Base-by-base conservation (phyloP, 140 eudicot species). In the Senecio squalidus region DNA sequence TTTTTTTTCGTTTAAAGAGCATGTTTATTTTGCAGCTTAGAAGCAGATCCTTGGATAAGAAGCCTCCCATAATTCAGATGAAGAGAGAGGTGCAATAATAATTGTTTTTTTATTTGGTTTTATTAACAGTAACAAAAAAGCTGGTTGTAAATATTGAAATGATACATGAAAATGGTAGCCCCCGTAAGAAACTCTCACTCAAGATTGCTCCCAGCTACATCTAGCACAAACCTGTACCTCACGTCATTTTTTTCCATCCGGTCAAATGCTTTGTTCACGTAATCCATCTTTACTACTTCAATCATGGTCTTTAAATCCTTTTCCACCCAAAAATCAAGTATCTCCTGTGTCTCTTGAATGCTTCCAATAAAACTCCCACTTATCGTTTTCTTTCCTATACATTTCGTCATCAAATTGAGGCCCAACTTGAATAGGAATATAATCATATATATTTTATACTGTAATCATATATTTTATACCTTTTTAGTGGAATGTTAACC, bases 281-380 rank as follows among this genome's bases (percentile, higher is more conserved):
- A 77, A 6, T 80, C 82, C 78, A 76, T 76, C 65, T 80, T 74
- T 53, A 77, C 82, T 23, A 80, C 69, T 40, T 84, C 93, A 17
- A 84, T 65, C 80, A 63, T 67, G 0, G 76, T 66, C 50, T 64
- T 66, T 68, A 84, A 34, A 14, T 70, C 78, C 66, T 84, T 84
- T 33, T 77, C 82, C 8, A 46, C 82, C 77, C 83, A 80, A 44
- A 80, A 76, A 1, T 68, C 72, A 15, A 84, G 63, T 55, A 84
- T 40, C 40, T 80, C 93, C 34, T 80, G 70, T 27, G 70, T 74
- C 58, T 80, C 87, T 50, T 43, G 45, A 69, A 71, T 64, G 76
- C 78, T 80, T 44, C 87, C 93, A 27, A 77, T 64, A 53, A 80
- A 77, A 51, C 88, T 84, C 22, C 93, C 93, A 16, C 56, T 66